Base-by-base conservation (phyloP, 148 eudicot species). In the Vaccinium corymbosum region DNA sequence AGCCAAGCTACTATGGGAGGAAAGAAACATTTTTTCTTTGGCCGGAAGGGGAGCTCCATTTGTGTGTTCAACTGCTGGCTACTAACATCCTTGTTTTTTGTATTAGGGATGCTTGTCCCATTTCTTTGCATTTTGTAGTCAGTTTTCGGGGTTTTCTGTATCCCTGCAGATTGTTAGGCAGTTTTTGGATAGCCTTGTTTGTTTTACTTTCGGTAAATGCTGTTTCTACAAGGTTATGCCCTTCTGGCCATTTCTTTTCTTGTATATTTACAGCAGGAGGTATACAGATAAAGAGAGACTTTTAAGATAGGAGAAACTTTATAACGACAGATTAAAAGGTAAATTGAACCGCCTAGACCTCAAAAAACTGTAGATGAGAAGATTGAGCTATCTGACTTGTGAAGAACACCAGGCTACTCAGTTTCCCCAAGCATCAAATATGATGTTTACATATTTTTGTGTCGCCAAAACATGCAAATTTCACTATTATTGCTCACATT, bases 91-190 rank as follows among this genome's bases (percentile, higher is more conserved):
- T n/a, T n/a, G 27, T 62, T n/a, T n/a, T 62, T 62, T n/a, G 29
- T n/a, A 12, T 0, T 62, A 62, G 70, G 29, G 14, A 62, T 62
- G 27, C 9, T 62, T 62, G 29, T 62, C 29, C 70, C 70, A 7
- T 62, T 62, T 62, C 70, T 22, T 62, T 22, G 70, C 64, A 62
- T 62, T 22, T 4, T 62, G 9, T 62, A 1, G 70, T 62, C 22
- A 2, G 29, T n/a, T 62, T n/a, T 22, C n/a, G 29, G 70, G 14
- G 29, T n/a, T 20, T 62, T 62, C 70, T 12, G 1, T 62, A 20
- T 62, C 70, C 66, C 29, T 62, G 70, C 27, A 62, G 70, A 62
- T 62, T 62, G 70, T 62, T 62, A 22, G 70, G 70, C 70, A 62
- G 70, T 22, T 62, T 61, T 22, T 62, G 70, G 70, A 62, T 62